Base-by-base conservation (phyloP, 192 early-diverging fungal genomes). In the Podila horticola region DNA sequence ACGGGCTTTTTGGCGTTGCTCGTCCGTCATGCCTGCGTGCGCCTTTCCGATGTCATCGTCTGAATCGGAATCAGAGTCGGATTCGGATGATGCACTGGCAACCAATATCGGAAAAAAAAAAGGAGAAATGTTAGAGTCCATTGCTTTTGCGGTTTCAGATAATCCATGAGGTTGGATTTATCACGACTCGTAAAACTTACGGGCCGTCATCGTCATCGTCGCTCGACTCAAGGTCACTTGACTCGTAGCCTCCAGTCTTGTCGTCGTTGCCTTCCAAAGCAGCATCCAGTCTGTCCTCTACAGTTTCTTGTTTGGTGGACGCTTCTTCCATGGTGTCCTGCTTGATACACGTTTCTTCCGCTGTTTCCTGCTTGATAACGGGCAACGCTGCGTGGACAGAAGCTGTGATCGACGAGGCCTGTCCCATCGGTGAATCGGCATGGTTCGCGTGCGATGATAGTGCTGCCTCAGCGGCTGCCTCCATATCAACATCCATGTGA, bases 221-320 rank as follows among this genome's bases (percentile, higher is more conserved):
- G 26, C 84, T 83, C 26, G 82, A 73, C 30, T 84, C 82, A 5
- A 86, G 62, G 49, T 86, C 85, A 33, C 85, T 86, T 20, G 83
- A 84, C 50, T 86, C 83, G 45, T 86, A 86, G 22, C 79, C 85
- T 11, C 68, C 83, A 24, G 50, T 72, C 15, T 69, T 82, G 19
- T 52, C 30, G 13, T 57, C 66, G 28, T 62, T 30, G 9, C 69
- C 75, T 5, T 79, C 74, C 74, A 86, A 33, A 29, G 67, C 81
- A 33, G 69, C 66, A 55, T 86, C 81, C 5, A 86, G 55, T 28
- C 64, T 63, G n/a, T 84, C 85, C n/a, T 69, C 74, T 6, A 60
- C 28, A 13, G 59, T 17, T 33, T 61, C 26, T 28, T 10, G 8
- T 11, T 61, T 61, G 59, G 33, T 22, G 24, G 24, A 17, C 0